Evolutionary conservation across 352 stramenopile genomes (phyloP).

Genomic region (Phytophthora citrophthora): DNA sequence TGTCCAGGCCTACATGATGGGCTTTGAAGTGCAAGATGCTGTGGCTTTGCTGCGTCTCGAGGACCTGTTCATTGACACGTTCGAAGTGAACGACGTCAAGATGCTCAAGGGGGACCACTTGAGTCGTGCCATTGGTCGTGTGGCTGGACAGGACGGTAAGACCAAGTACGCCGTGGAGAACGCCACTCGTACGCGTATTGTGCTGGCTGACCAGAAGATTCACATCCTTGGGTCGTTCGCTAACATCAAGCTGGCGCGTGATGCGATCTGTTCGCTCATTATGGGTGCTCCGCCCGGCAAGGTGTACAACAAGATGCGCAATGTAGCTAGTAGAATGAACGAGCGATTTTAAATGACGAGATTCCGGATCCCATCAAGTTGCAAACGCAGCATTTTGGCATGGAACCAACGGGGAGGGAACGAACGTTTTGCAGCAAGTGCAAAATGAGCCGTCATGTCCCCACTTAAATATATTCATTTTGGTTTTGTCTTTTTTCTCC

Average conservation of each 20-base stretch:
- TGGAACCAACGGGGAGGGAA: constrained; percentile 19
- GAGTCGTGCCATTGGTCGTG: constrained; percentile 97
- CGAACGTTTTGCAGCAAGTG: neutral
- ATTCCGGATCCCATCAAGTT: constrained; percentile 1
- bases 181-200: constrained; percentile 98
- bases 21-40: constrained; percentile 98
- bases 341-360: constrained; percentile 91
- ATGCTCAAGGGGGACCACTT: constrained; percentile 99
- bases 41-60: constrained; percentile 98
- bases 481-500: constrained; percentile 28
- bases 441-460: constrained; percentile 1
- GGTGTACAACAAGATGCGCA: constrained; percentile 99
- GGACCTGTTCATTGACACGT: constrained; percentile 99
- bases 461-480: constrained; percentile 73
- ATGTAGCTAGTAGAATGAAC: constrained; percentile 98
- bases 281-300: constrained; percentile 99
- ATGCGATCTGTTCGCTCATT: constrained; percentile 90
- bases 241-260: constrained; percentile 98
- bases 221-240: constrained; percentile 98
- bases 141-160: constrained; percentile 99
- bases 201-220: constrained; percentile 98
- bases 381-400: constrained; percentile 9
- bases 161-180: constrained; percentile 99
- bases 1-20: constrained; percentile 99
- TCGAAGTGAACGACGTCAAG: constrained; percentile 98